Percentiles rank a stretch among this genome's conserved stretches.
phyloP scores from a whole-genome alignment of 2,329 filamentous ascomycete species.

The Coleophoma eucalyptorum region DNA sequence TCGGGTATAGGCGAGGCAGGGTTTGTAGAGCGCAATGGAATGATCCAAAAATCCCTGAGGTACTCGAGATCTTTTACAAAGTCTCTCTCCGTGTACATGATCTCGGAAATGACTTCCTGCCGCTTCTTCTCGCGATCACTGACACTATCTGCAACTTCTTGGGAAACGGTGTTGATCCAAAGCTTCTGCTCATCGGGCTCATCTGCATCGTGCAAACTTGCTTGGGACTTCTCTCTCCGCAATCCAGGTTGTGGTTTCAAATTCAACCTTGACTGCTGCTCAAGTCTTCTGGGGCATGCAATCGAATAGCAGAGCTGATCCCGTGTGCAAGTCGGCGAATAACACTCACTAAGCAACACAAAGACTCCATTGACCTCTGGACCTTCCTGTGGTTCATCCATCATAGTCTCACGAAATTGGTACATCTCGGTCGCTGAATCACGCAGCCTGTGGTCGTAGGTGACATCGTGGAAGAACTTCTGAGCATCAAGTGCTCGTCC shows the following conservation, averaged over 20 bases:
- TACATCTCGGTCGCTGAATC: slow-evolving; percentile 96
- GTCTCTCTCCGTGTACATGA: slow-evolving; percentile 97
- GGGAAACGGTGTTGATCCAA: slow-evolving; percentile 98
- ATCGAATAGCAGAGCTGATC: slow-evolving; percentile 98
- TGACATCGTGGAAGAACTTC: slow-evolving; percentile 99
- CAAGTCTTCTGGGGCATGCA: slow-evolving; percentile 85
- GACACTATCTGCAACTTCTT: slow-evolving; percentile 88
- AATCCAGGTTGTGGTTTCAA: slow-evolving; percentile 88
- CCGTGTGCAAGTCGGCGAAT: slow-evolving; percentile 93
- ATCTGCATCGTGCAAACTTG: slow-evolving; percentile 79
- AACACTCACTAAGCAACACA: slow-evolving; percentile 92
- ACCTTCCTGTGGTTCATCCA: slow-evolving; percentile 75
- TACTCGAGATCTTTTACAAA: slow-evolving; percentile 99
- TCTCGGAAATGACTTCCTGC: slow-evolving; percentile 95
- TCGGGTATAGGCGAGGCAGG: slow-evolving; percentile 80
- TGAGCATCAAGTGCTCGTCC: slow-evolving; percentile 93
- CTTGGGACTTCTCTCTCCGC: slow-evolving; percentile 57
- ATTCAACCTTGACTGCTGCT: slow-evolving; percentile 92
- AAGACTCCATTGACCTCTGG: slow-evolving; percentile 87
- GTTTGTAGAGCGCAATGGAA: slow-evolving; percentile 74
- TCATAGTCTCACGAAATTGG: slow-evolving; percentile 89
- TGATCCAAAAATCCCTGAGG: slow-evolving; percentile 96
- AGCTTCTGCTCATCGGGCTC: slow-evolving; percentile 95
- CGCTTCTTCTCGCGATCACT: slow-evolving; percentile 93
- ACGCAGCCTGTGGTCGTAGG: slow-evolving; percentile 91